These are phyloP conservation scores for Didymella segeticola DNA, from an alignment of 2,329 filamentous ascomycete genomes.

Conservation along the genomic window DNA sequence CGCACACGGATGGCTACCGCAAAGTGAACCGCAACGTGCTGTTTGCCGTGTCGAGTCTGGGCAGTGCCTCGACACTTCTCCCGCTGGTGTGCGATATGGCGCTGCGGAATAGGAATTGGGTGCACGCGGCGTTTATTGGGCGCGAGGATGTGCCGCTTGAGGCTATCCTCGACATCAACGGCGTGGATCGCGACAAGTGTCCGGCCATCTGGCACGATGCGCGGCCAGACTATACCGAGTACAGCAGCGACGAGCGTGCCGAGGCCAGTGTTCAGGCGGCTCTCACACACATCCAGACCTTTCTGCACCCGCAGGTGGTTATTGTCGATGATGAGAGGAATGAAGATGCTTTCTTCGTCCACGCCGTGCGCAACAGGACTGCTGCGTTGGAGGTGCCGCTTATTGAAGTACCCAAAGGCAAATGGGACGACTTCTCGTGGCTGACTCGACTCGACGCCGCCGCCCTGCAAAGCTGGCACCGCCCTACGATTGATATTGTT, in stretches of 20 bases:
- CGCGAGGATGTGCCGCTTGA: slow-evolving; percentile 72
- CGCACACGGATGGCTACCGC: slow-evolving; percentile 60
- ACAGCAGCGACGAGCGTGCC: slow-evolving; percentile 74
- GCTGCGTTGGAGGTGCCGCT: slow-evolving; percentile 64
- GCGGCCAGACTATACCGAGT: slow-evolving; percentile 73
- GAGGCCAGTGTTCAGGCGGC: slow-evolving; percentile 68
- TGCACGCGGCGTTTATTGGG: slow-evolving; percentile 83
- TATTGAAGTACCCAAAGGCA: slow-evolving; percentile 74
- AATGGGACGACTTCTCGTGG: slow-evolving; percentile 73
- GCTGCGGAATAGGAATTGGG: slow-evolving; percentile 68
- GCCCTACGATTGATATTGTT: slow-evolving; percentile 79
- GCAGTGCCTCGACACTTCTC: slow-evolving; percentile 74
- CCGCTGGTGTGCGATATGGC: slow-evolving; percentile 91
- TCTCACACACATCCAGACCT: slow-evolving; percentile 73
- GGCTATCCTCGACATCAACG: slow-evolving; percentile 77
- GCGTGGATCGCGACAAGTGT: slow-evolving; percentile 72
- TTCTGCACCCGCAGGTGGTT: slow-evolving; percentile 78
- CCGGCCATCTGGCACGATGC: slow-evolving; percentile 74
- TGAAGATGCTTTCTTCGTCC: slow-evolving; percentile 74
- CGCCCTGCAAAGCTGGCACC: slow-evolving; percentile 79
- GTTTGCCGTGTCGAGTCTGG: slow-evolving; percentile 77
- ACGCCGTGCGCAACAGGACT: slow-evolving; percentile 64
- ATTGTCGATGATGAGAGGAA: slow-evolving; percentile 71
- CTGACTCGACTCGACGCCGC: slow-evolving; percentile 76
- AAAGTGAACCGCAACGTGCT: slow-evolving; percentile 72